These are phyloP conservation scores for Pisolithus orientalis DNA, from an alignment of 768 basidiomycete species.

Conservation along the genomic window DNA sequence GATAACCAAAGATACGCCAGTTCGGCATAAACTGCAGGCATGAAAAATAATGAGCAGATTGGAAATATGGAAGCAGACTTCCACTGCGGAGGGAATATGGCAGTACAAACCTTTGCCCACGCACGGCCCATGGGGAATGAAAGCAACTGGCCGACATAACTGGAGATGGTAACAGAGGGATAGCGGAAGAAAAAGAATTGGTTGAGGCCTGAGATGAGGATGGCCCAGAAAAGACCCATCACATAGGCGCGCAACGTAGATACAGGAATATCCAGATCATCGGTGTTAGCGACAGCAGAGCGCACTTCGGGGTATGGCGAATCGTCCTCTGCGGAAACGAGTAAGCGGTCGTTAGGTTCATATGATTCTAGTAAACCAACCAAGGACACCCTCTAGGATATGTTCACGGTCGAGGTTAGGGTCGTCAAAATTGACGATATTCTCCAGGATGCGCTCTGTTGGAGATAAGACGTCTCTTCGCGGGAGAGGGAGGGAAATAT, in stretches of 20 bases:
- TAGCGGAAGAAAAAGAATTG: constrained; percentile 75
- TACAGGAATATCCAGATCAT: constrained; percentile 59
- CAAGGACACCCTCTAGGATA: constrained; percentile 9
- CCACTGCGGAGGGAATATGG: neutral
- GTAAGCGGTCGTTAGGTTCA: constrained; percentile 10
- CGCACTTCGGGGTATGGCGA: constrained; percentile 84
- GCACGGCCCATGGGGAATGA: constrained; percentile 62
- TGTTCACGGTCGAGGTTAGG: constrained; percentile 29
- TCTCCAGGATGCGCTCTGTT: constrained; percentile 3
- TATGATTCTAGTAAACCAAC: constrained; percentile 3
- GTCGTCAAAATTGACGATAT: constrained; percentile 25
- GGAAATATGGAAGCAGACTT: neutral
- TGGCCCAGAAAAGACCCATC: constrained; percentile 48
- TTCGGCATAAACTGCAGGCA: constrained; percentile 38
- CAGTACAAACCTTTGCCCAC: constrained; percentile 41
- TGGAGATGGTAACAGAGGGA: constrained; percentile 36
- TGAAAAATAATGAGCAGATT: neutral
- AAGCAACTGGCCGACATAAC: constrained; percentile 65
- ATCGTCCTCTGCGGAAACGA: constrained; percentile 47
- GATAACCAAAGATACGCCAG: constrained; percentile 48
- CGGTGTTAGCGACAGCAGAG: constrained; percentile 67
- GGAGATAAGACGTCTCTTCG: neutral
- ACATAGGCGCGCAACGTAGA: constrained; percentile 56
- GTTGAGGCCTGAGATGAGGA: constrained; percentile 66
- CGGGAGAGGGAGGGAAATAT: neutral